Conservation (phyloP, 495 filamentous ascomycete genomes). For the Aspergillus haitiensis region DNA sequence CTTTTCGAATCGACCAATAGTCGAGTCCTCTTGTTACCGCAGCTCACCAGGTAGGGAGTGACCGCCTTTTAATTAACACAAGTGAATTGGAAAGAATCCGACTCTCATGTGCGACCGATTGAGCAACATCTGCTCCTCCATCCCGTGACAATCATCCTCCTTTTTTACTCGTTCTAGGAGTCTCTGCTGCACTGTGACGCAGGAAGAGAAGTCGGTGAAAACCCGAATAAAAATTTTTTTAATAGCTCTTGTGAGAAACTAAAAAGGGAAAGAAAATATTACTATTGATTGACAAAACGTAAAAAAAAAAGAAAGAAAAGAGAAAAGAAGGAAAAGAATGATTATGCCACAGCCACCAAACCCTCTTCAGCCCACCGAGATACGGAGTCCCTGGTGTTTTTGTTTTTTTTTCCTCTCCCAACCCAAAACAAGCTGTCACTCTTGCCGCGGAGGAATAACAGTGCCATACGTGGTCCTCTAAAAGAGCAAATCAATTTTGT, state of each 20-base stretch:
- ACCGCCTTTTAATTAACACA: no score
- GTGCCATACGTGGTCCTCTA: conserved; percentile 14
- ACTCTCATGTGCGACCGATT: not conserved
- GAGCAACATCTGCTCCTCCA: not conserved
- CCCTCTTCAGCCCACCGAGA: conserved; percentile 8
- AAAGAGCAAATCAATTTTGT: not conserved
- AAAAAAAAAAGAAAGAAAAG: not conserved
- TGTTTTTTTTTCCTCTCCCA: not conserved
- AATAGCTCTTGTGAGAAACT: not conserved
- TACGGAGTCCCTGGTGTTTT: not conserved
- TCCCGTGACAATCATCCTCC: no score
- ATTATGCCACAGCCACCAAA: conserved; percentile 12
- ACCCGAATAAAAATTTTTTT: conserved; percentile 4
- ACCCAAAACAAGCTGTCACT: conserved; percentile 15
- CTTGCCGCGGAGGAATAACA: not conserved
- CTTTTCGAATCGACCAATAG: no score
- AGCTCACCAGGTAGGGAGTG: no score
- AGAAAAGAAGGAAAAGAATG: not conserved
- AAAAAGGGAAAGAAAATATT: not conserved
- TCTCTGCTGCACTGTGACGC: conserved; percentile 4
- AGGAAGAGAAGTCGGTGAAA: conserved; percentile 24
- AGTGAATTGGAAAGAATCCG: no score
- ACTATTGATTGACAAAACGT: not conserved
- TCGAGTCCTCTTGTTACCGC: no score
- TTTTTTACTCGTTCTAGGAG: not conserved